phyloP scores from a whole-genome alignment of 176 grass and related monocot genomes.

The Triticum turgidum region DNA sequence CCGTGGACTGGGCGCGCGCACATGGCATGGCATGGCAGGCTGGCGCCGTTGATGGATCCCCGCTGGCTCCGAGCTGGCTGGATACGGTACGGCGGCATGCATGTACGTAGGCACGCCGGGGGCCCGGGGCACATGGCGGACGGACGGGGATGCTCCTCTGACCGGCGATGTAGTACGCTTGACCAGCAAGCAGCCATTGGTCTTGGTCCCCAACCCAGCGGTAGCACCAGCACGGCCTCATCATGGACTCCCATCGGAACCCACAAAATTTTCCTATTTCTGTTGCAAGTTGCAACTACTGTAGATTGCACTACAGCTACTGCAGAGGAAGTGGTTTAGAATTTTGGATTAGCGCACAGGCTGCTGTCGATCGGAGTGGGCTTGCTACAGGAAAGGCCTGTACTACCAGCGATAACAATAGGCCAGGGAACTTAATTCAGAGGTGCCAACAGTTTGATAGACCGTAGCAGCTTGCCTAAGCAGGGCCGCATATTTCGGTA shows the following conservation, averaged over 20 bases:
- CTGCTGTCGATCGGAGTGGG: neutral
- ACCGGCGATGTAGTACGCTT: neutral
- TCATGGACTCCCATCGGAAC: no score
- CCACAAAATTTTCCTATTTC: no score
- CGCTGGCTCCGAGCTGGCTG: neutral
- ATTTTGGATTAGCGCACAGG: neutral
- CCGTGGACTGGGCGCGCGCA: constrained; percentile 6
- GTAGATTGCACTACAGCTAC: no score
- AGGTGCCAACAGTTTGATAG: neutral
- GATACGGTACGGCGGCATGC: no score
- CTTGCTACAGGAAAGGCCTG: neutral
- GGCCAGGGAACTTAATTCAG: neutral
- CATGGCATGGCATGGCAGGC: constrained; percentile 24
- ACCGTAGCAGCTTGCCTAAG: neutral
- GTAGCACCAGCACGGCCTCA: no score
- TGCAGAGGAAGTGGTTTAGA: no score
- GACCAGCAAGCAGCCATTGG: neutral
- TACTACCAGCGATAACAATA: neutral
- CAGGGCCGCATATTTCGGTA: neutral
- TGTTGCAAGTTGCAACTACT: no score
- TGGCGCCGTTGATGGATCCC: constrained; percentile 12
- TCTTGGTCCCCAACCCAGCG: no score
- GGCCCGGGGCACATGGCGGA: constrained; percentile 13
- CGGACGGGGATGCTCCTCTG: neutral
- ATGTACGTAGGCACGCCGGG: no score